Conservation (phyloP, 73 alveolate species). For the Paramecium octaurelia region DNA sequence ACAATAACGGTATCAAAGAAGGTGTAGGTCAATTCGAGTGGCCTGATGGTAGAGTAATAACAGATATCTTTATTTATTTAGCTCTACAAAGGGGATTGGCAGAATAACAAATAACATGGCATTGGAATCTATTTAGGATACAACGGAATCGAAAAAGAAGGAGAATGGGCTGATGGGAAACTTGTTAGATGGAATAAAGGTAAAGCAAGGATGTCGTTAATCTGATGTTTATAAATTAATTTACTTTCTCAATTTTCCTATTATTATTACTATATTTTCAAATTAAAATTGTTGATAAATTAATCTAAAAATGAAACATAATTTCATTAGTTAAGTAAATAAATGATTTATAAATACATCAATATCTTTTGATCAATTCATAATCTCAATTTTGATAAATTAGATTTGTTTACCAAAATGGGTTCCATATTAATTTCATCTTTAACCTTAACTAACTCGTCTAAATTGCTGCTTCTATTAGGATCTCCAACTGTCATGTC, state of each 20-base stretch:
- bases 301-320: too few species aligned
- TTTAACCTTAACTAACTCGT: background rate
- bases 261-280: background rate
- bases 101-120: slow-evolving; percentile 63
- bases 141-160: slow-evolving; percentile 58
- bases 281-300: background rate
- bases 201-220: background rate
- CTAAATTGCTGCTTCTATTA: background rate
- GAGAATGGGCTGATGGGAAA: slow-evolving; percentile 68
- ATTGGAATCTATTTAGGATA: slow-evolving; percentile 55
- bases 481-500: background rate
- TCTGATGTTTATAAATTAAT: background rate
- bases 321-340: background rate
- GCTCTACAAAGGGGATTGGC: slow-evolving; percentile 58
- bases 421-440: slow-evolving; percentile 30
- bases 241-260: background rate
- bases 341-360: too few species aligned
- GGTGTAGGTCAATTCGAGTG: slow-evolving; percentile 78
- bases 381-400: background rate
- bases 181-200: slow-evolving; percentile 54
- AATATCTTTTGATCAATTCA: background rate
- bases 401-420: background rate
- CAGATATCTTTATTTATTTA: background rate
- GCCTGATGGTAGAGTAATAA: slow-evolving; percentile 79
- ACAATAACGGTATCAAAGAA: slow-evolving; percentile 68